These are phyloP conservation scores for Rubia tinctorum DNA, from an alignment of 305 asterid genomes.

Conservation along the genomic window DNA sequence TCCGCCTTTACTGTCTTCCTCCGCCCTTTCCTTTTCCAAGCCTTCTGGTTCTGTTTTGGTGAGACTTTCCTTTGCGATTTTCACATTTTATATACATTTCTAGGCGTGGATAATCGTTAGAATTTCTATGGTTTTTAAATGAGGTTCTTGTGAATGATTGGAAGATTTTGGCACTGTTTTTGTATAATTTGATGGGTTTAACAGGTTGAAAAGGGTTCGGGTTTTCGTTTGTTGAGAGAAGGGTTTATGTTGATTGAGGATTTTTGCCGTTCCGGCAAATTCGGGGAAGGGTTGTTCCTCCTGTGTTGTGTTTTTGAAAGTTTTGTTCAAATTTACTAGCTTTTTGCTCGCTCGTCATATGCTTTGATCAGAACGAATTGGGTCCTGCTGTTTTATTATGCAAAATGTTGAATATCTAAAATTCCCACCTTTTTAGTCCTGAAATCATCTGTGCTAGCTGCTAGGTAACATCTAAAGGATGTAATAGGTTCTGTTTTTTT, in stretches of 20 bases:
- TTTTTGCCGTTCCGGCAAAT: not conserved
- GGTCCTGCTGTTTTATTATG: not conserved
- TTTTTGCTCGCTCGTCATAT: not conserved
- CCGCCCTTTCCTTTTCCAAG: conserved; percentile 4
- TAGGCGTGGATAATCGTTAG: not conserved
- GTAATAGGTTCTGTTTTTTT: not conserved
- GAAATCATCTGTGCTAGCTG: not conserved
- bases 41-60: not conserved
- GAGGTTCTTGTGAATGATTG: not conserved
- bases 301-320: not conserved
- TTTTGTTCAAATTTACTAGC: not conserved
- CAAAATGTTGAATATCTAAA: not conserved
- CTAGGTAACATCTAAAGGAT: not conserved
- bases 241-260: not conserved
- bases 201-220: not conserved
- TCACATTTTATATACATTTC: not conserved
- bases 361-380: not conserved
- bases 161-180: not conserved
- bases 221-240: not conserved
- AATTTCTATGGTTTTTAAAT: not conserved
- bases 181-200: not conserved
- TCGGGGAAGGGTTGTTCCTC: not conserved
- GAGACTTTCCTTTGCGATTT: not conserved
- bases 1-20: not conserved
- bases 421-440: not conserved